Evolutionary conservation across 768 basidiomycete species (phyloP).

Genomic region (Suillus ampliporus): DNA sequence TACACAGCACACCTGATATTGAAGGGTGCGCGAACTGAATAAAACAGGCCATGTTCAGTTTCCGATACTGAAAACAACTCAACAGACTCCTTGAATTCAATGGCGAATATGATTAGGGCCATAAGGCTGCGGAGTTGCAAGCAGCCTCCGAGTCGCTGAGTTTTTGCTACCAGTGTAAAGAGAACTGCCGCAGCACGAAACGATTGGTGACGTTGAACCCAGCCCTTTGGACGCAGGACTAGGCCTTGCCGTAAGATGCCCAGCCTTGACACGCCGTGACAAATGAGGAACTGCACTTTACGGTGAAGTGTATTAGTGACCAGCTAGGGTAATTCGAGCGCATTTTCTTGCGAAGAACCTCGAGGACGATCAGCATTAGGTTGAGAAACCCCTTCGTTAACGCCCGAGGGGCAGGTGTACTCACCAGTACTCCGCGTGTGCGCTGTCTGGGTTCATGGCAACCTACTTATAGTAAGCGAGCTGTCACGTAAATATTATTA

Average conservation of each 20-base stretch:
- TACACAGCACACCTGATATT: too few species aligned
- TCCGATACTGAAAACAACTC: neutral
- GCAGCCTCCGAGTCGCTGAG: neutral
- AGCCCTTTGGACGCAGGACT: neutral
- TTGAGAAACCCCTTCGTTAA: too few species aligned
- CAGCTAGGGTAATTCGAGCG: too few species aligned
- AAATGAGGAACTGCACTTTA: too few species aligned
- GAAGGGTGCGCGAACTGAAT: too few species aligned
- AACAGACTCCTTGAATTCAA: neutral
- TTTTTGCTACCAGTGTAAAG: neutral
- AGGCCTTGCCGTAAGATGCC: neutral
- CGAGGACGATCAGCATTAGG: too few species aligned
- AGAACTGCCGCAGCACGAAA: neutral
- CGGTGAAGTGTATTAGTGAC: too few species aligned
- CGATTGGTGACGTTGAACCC: neutral
- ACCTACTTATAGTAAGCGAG: conserved; percentile 6
- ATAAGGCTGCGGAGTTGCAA: neutral
- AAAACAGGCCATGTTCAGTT: neutral
- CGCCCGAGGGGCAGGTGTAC: too few species aligned
- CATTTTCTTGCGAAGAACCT: too few species aligned
- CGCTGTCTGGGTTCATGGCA: neutral
- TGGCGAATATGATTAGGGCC: too few species aligned
- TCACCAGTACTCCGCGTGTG: too few species aligned
- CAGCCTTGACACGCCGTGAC: too few species aligned
- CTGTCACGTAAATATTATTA: conserved; percentile 8